A percentile compares a stretch with the other conserved stretches of the same genome.
Conservation (phyloP, 2,329 filamentous ascomycete genomes). For the Xylariomycetidae sp. region DNA sequence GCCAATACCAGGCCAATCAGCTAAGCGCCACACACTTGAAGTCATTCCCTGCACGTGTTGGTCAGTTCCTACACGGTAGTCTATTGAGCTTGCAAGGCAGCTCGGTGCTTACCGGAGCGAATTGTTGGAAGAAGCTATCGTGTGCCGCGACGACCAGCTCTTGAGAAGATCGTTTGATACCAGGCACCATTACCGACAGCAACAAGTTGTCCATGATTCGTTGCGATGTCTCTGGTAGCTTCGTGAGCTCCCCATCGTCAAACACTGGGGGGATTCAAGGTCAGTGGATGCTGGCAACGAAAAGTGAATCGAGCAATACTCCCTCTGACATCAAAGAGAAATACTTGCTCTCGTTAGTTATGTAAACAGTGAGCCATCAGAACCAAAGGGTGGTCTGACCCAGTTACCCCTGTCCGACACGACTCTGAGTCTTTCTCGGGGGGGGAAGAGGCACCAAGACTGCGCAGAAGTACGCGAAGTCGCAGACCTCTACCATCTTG, state of each 20-base stretch:
- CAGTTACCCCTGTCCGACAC: constrained; percentile 2
- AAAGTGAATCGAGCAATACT: too few species aligned
- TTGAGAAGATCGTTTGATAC: not conserved
- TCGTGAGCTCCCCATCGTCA: constrained; percentile 2
- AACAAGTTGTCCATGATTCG: constrained; percentile 3
- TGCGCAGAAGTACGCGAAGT: constrained; percentile 1
- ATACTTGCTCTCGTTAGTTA: constrained; percentile 1
- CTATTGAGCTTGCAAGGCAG: too few species aligned
- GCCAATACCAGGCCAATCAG: too few species aligned
- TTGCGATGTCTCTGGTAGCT: not conserved
- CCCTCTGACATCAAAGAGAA: constrained; percentile 3
- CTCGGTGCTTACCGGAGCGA: not conserved
- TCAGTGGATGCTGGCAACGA: too few species aligned
- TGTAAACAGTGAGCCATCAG: too few species aligned
- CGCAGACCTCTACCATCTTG: not conserved
- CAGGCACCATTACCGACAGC: constrained; percentile 1
- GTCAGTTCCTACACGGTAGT: too few species aligned
- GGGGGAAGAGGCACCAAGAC: not conserved
- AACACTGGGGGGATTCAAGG: too few species aligned
- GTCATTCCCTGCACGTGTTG: too few species aligned
- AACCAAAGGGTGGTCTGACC: too few species aligned
- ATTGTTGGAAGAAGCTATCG: not conserved
- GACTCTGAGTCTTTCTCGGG: not conserved
- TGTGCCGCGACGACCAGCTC: constrained; percentile 1
- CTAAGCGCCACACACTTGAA: too few species aligned